Conservation (phyloP, 768 basidiomycete species). For the Exidia glandulosa region DNA sequence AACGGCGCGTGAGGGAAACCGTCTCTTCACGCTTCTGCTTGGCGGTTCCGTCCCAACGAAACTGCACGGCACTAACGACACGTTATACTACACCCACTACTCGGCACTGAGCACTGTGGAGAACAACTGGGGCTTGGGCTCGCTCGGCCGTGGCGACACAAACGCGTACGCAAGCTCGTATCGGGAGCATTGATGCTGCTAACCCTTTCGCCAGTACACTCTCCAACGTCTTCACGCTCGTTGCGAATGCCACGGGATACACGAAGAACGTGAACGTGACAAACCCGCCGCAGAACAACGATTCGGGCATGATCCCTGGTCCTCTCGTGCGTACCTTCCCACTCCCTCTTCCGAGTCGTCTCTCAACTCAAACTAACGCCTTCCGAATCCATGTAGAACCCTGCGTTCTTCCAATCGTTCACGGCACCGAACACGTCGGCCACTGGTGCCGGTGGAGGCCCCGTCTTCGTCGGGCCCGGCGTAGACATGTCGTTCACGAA, state of each 20-base stretch:
- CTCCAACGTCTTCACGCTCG: conserved; percentile 41
- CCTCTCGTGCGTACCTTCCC: conserved; percentile 20
- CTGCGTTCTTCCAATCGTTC: conserved; percentile 30
- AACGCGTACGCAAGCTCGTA: conserved; percentile 26
- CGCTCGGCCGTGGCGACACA: conserved; percentile 47
- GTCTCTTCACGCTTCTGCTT: conserved; percentile 29
- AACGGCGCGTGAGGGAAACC: conserved; percentile 21
- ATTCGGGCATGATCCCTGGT: conserved; percentile 31
- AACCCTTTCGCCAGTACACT: conserved; percentile 13
- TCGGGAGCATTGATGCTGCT: conserved; percentile 2
- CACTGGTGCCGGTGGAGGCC: conserved; percentile 31
- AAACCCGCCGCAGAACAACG: conserved; percentile 28
- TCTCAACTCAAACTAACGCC: too few species aligned
- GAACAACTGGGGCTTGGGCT: conserved; percentile 51
- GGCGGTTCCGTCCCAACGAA: conserved; percentile 34
- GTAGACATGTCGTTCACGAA: conserved; percentile 26
- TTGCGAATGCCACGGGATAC: conserved; percentile 37
- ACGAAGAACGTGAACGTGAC: conserved; percentile 23
- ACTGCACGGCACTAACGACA: conserved; percentile 35
- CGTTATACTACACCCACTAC: conserved; percentile 52
- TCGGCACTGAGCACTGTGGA: conserved; percentile 43
- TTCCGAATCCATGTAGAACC: conserved; percentile 8
- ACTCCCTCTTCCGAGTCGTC: background rate
- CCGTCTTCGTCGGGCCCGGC: conserved; percentile 25
- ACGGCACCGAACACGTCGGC: conserved; percentile 30